Percentiles rank a stretch among this genome's conserved stretches.
Evolutionary conservation across 805 yeast species (phyloP).

Genomic region (Schwanniomyces pseudopolymorphus): DNA sequence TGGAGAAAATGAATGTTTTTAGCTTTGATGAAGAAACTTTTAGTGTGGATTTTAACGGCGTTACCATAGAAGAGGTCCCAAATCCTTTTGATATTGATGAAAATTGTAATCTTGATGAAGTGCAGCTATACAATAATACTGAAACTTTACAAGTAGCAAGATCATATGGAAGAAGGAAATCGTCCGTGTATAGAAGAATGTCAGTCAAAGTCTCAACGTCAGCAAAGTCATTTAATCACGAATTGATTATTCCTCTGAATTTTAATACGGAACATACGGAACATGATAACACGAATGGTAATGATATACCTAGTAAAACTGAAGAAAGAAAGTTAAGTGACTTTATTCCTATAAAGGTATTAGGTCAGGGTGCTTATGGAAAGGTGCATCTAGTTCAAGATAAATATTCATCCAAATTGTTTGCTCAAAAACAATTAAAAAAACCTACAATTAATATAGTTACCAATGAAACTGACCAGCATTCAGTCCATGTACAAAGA

Average conservation of each 20-base stretch:
- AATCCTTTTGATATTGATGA: background rate
- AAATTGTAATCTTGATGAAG: background rate
- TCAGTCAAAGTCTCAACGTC: slow-evolving; percentile 10
- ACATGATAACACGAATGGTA: background rate
- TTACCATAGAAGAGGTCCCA: background rate
- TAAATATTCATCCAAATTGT: slow-evolving; percentile 56
- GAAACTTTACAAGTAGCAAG: background rate
- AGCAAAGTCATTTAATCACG: slow-evolving; percentile 5
- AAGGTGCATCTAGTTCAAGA: slow-evolving; percentile 79
- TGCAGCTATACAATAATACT: background rate
- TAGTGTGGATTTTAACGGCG: slow-evolving; percentile 1
- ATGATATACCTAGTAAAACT: background rate
- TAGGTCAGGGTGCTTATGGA: slow-evolving; percentile 89
- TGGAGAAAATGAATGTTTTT: slow-evolving; percentile 7
- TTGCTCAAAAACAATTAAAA: slow-evolving; percentile 82
- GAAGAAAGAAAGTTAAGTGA: slow-evolving; percentile 35
- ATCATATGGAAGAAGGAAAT: slow-evolving; percentile 8
- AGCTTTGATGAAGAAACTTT: slow-evolving; percentile 15
- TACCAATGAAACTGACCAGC: slow-evolving; percentile 6
- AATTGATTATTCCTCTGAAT: slow-evolving; percentile 11
- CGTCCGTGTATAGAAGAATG: slow-evolving; percentile 15
- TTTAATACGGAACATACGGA: slow-evolving; percentile 3
- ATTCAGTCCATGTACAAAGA: slow-evolving; percentile 51
- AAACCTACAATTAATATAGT: slow-evolving; percentile 75
- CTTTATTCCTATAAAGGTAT: slow-evolving; percentile 70